Evolutionary conservation across 768 basidiomycete species (phyloP).

Genomic region (Auriculariales sp.): DNA sequence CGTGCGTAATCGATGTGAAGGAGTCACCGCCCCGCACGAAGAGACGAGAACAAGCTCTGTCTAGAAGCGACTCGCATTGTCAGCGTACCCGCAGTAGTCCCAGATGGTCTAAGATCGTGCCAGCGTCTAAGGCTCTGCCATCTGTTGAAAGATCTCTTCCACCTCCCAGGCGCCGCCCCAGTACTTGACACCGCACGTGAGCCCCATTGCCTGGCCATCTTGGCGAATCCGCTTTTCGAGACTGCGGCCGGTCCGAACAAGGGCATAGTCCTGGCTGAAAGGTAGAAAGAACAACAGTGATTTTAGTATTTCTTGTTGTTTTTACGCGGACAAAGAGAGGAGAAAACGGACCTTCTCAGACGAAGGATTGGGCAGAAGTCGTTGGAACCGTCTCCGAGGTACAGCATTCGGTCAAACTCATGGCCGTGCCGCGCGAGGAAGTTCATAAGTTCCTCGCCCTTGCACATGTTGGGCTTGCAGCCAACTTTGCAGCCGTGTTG

Average conservation of each 20-base stretch:
- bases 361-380: constrained; percentile 89
- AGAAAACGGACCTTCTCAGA: constrained; percentile 44
- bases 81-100: too few species aligned
- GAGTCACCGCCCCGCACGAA: too few species aligned
- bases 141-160: constrained; percentile 73
- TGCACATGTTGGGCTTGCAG: constrained; percentile 97
- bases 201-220: constrained; percentile 49
- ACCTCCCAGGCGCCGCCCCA: constrained; percentile 97
- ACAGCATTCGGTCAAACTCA: constrained; percentile 64
- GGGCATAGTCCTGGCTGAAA: constrained; percentile 62
- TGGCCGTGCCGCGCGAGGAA: constrained; percentile 51
- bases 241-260: constrained; percentile 67
- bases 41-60: too few species aligned
- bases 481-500: constrained; percentile 79
- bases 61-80: too few species aligned
- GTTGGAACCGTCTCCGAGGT: constrained; percentile 89
- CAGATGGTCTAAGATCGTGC: too few species aligned
- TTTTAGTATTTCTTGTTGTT: neutral
- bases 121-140: too few species aligned
- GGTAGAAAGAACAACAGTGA: constrained; percentile 1
- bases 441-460: constrained; percentile 88
- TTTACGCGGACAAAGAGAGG: too few species aligned
- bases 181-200: constrained; percentile 59
- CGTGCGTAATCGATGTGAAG: too few species aligned
- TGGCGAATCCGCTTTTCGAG: constrained; percentile 63